Base-by-base conservation (phyloP, 768 basidiomycete species). In the Pleurotus giganteus region DNA sequence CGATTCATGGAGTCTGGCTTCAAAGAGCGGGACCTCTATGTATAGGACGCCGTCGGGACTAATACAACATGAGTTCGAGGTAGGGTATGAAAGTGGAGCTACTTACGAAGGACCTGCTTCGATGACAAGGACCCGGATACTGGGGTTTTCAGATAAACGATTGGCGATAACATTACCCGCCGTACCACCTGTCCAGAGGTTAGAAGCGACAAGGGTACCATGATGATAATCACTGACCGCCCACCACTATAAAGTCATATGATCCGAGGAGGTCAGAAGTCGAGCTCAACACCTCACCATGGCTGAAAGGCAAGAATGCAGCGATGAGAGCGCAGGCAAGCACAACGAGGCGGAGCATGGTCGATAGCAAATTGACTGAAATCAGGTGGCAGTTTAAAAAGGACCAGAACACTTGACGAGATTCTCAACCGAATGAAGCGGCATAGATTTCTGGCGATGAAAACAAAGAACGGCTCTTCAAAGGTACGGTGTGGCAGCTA, bases 81-180 rank as follows among this genome's bases (percentile, higher is more conserved):
- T 11, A 19, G 19, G 1, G 17, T 11, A 26, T 2, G 2, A 27
- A 2, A 19, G 42, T 23, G 24, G n/a, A n/a, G n/a, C 8, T 24
- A 34, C 47, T 29, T 39, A 64, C 63, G 53, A 55, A 2, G 47
- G 56, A 2, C 63, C 63, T 17, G 61, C 61, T 54, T 69, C 67
- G 15, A 69, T 49, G 15, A 69, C 37, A n/a, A 69, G 61, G 3
- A 69, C 66, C 17, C 47, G 53, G 45, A 66, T 56, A 19, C 47
- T 51, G 8, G 56, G 47, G 27, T 59, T 53, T 39, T 69, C 66
- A 11, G 61, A 60, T 17, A 69, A 57, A 7, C 65, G 55, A 44
- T 61, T 65, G 12, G 66, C 66, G 17, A 68, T 52, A 3, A 66
- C 66, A 53, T 60, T 64, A 28, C 67, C 66, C 23, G 66, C 63